phyloP scores from a whole-genome alignment of 257 asterid species.

The Penstemon barbatus region DNA sequence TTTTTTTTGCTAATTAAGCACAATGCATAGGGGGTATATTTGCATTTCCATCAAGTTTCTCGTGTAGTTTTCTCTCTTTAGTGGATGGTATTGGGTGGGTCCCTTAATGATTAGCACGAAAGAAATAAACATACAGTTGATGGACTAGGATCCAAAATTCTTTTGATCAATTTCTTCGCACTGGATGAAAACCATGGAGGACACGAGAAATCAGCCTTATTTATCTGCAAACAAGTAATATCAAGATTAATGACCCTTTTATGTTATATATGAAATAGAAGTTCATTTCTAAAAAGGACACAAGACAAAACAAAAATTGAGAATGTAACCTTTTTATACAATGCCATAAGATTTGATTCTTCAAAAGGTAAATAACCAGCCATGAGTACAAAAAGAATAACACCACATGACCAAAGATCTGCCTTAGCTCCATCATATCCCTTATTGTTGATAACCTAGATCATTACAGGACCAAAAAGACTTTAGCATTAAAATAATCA shows the following conservation, averaged over 20 bases:
- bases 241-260: background rate
- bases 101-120: constrained; percentile 4
- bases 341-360: constrained; percentile 49
- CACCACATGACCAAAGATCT: constrained; percentile 71
- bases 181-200: constrained; percentile 65
- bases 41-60: no score
- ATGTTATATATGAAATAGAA: no score
- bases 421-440: constrained; percentile 86
- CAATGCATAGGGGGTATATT: no score
- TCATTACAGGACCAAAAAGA: constrained; percentile 17
- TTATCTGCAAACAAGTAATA: constrained; percentile 43
- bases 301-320: background rate
- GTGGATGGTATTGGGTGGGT: background rate
- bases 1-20: no score
- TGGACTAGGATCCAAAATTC: constrained; percentile 66
- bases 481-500: background rate
- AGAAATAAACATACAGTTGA: constrained; percentile 41
- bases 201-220: constrained; percentile 52
- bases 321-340: constrained; percentile 35
- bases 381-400: constrained; percentile 37
- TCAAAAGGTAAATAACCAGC: constrained; percentile 60
- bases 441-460: constrained; percentile 67
- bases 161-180: constrained; percentile 50
- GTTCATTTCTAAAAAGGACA: no score
- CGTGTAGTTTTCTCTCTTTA: background rate